Percentiles rank a stretch among this genome's conserved stretches.
phyloP scores from a whole-genome alignment of 1,284 basidiomycete genomes.

The Agroathelia rolfsii region DNA sequence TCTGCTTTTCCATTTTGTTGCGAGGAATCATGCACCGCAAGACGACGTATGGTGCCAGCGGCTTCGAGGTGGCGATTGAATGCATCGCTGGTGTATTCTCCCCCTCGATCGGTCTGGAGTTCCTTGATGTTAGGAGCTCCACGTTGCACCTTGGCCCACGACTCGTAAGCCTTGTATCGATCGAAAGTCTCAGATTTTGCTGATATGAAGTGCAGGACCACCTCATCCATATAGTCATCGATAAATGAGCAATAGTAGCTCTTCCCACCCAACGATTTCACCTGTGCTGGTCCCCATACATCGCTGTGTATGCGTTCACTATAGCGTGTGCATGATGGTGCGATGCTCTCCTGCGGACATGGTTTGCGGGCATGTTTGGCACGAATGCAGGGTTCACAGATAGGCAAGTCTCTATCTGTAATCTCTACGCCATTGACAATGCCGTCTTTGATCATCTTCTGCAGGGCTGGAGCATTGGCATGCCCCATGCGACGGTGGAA shows the following conservation, averaged over 20 bases:
- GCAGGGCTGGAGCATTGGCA: conserved; percentile 16
- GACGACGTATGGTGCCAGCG: conserved; percentile 19
- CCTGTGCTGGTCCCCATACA: conserved; percentile 21
- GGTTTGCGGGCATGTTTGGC: conserved; percentile 22
- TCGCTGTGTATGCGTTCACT: conserved; percentile 20
- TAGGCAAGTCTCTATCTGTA: conserved; percentile 12
- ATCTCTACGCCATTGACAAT: conserved; percentile 21
- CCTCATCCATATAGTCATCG: conserved; percentile 16
- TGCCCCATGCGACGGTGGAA: conserved; percentile 24
- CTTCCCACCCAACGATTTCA: conserved; percentile 15
- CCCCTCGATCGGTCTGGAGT: conserved; percentile 20
- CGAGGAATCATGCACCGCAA: conserved; percentile 26
- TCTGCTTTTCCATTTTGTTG: conserved; percentile 25
- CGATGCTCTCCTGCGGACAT: conserved; percentile 19
- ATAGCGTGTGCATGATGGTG: conserved; percentile 9
- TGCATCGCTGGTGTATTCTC: conserved; percentile 18
- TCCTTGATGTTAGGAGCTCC: conserved; percentile 13
- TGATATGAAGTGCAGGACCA: conserved; percentile 14
- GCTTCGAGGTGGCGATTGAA: conserved; percentile 18
- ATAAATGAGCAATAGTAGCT: conserved; percentile 20
- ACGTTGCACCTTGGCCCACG: conserved; percentile 17
- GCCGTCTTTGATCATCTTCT: conserved; percentile 18
- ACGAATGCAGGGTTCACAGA: conserved; percentile 25
- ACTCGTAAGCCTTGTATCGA: conserved; percentile 18
- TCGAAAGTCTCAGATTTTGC: conserved; percentile 17